phyloP scores from a whole-genome alignment of 2,329 filamentous ascomycete genomes.

The Aspergillus floridensis region DNA sequence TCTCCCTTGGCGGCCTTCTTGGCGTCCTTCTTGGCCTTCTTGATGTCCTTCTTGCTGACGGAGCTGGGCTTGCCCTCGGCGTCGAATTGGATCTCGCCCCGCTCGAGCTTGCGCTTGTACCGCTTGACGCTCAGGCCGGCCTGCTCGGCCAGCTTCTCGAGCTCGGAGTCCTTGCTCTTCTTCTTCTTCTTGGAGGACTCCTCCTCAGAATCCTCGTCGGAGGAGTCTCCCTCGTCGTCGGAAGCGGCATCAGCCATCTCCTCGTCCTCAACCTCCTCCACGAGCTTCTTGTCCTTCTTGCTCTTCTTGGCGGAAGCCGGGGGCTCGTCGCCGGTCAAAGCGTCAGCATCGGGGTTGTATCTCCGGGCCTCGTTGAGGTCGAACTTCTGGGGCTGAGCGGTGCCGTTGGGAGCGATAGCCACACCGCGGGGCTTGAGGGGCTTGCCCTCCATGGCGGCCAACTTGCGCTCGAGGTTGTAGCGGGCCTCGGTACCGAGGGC shows the following conservation, averaged over 20 bases:
- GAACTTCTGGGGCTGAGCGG: constrained; percentile 64
- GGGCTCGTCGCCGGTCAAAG: constrained; percentile 67
- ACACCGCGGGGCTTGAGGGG: constrained; percentile 74
- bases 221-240: constrained; percentile 32
- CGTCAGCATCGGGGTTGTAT: constrained; percentile 94
- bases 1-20: constrained; percentile 56
- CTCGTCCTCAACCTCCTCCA: constrained; percentile 46
- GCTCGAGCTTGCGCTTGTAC: constrained; percentile 75
- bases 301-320: constrained; percentile 41
- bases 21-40: constrained; percentile 66
- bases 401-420: constrained; percentile 71
- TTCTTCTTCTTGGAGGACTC: constrained; percentile 39
- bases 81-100: constrained; percentile 68
- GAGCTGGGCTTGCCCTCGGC: constrained; percentile 64
- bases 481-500: constrained; percentile 67
- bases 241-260: constrained; percentile 45
- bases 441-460: constrained; percentile 76
- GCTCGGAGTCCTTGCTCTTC: constrained; percentile 46
- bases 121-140: constrained; percentile 70
- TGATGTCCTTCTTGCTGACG: constrained; percentile 72
- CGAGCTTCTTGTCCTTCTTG: constrained; percentile 37
- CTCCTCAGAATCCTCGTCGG: constrained; percentile 31
- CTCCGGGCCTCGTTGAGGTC: constrained; percentile 88
- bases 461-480: constrained; percentile 49
- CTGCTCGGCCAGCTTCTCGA: constrained; percentile 61